phyloP scores from a whole-genome alignment of 2,329 filamentous ascomycete species.

The Colletotrichum brevisporum region DNA sequence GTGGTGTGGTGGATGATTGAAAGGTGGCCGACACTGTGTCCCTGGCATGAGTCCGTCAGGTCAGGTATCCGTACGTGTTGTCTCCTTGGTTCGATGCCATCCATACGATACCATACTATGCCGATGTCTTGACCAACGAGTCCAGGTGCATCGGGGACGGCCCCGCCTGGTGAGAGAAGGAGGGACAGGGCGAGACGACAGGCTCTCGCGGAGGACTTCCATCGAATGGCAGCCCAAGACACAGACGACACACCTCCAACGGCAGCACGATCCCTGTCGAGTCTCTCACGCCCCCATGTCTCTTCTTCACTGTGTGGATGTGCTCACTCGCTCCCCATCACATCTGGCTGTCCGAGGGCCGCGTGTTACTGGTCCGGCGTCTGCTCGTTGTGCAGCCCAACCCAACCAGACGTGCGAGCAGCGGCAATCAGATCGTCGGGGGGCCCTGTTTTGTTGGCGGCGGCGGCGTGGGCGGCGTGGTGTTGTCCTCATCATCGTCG shows the following conservation, averaged over 20 bases:
- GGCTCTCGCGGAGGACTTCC: slow-evolving; percentile 21
- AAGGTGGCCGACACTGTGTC: neutral
- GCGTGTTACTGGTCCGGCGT: slow-evolving; percentile 14
- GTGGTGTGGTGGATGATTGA: neutral
- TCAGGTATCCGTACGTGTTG: neutral
- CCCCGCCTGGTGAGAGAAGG: neutral
- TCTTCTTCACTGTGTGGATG: neutral
- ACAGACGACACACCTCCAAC: slow-evolving; percentile 38
- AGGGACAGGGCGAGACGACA: slow-evolving; percentile 10
- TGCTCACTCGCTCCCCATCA: slow-evolving; percentile 10
- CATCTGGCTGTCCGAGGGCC: slow-evolving; percentile 18
- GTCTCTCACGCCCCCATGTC: slow-evolving; percentile 23
- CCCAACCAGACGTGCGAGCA: neutral
- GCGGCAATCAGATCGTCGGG: slow-evolving; percentile 5
- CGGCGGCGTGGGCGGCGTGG: neutral
- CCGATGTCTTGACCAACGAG: neutral
- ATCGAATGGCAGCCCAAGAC: slow-evolving; percentile 41
- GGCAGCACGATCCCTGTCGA: slow-evolving; percentile 29
- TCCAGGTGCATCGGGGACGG: slow-evolving; percentile 28
- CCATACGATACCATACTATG: neutral
- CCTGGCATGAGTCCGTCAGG: neutral
- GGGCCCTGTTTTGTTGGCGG: neutral
- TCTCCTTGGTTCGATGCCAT: too few species aligned
- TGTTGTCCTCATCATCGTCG: slow-evolving; percentile 8
- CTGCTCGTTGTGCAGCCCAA: slow-evolving; percentile 19